Evolutionary conservation across 495 filamentous ascomycete species (phyloP), one percentile per base, ranked within the genome.

Genomic region (Aspergillus conjunctus): DNA sequence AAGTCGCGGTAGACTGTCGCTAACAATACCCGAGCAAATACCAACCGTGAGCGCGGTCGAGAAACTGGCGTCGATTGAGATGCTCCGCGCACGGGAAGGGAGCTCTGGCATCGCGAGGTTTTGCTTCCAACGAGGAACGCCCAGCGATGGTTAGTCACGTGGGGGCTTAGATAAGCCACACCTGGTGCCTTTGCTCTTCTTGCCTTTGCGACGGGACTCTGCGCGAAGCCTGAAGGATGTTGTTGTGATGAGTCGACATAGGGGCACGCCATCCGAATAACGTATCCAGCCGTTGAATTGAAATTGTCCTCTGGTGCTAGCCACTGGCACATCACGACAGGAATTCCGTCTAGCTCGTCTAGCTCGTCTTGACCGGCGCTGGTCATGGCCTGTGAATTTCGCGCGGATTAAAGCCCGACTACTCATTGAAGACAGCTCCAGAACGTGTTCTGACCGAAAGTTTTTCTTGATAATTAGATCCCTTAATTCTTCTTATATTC

Each of bases 61-160:
- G 54, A 54, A 52, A 51, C 49, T 33, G 43, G 54, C 43, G 54
- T 55, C 33, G 37, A 32, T 41, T 21, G 54, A 58, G 64, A 61
- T 65, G 48, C 60, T 57, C 55, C 56, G 60, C 59, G 59, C 46
- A 58, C 51, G 63, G 68, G 62, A 64, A 62, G 68, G 68, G 63
- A 68, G 64, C 64, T 70, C 62, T 61, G 37, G 7, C 26, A 54
- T 55, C 45, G 60, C 54, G 62, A 69, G 67, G 64, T 69, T 67
- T 69, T 65, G 62, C 58, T 52, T 26, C 33, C 44, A 43, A 22
- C 45, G 18, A 58, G 41, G 61, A 56, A 64, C 56, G 62, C 48
- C 51, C 37, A 22, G 56, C 32, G 39, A 39, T 62, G 54, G 21
- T 6, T 14, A 43, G 48, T 66, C 66, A 64, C 61, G 59, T 62